phyloP scores from a whole-genome alignment of 2,329 filamentous ascomycete genomes.

The Aspergillus viridinutans region DNA sequence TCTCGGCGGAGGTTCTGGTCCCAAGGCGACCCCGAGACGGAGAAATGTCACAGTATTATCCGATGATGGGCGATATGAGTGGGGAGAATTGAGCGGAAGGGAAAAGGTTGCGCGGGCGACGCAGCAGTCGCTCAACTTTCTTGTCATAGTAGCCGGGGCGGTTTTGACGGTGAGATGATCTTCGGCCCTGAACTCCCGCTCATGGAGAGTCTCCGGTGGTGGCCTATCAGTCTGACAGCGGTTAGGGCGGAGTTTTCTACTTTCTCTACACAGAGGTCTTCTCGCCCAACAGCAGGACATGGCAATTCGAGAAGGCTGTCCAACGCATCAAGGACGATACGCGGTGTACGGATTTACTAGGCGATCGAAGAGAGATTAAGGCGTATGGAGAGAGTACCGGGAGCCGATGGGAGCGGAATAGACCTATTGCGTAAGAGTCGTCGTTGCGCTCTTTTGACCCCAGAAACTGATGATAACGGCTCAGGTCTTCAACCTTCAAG shows the following conservation, averaged over 20 bases:
- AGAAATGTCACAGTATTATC: constrained; percentile 77
- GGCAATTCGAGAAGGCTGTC: constrained; percentile 83
- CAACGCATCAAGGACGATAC: constrained; percentile 70
- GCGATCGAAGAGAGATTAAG: constrained; percentile 68
- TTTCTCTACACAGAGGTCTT: constrained; percentile 80
- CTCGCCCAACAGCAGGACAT: constrained; percentile 76
- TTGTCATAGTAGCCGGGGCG: constrained; percentile 69
- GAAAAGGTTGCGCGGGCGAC: constrained; percentile 84
- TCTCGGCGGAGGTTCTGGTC: constrained; percentile 35
- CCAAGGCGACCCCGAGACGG: constrained; percentile 37
- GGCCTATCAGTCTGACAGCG: neutral
- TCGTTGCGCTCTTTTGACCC: neutral
- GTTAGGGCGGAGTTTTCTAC: constrained; percentile 69
- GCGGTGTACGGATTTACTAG: constrained; percentile 68
- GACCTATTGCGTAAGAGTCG: constrained; percentile 49
- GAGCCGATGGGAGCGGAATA: constrained; percentile 72
- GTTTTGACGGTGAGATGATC: constrained; percentile 62
- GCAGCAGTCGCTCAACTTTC: constrained; percentile 86
- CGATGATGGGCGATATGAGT: constrained; percentile 77
- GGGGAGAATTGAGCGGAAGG: constrained; percentile 67
- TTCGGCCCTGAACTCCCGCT: neutral
- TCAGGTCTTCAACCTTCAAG: constrained; percentile 61
- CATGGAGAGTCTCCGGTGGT: neutral
- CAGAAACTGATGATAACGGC: neutral
- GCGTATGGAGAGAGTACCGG: constrained; percentile 77